phyloP scores from a whole-genome alignment of 1,139 yeast genomes.

The Tardiomyces blankii region DNA sequence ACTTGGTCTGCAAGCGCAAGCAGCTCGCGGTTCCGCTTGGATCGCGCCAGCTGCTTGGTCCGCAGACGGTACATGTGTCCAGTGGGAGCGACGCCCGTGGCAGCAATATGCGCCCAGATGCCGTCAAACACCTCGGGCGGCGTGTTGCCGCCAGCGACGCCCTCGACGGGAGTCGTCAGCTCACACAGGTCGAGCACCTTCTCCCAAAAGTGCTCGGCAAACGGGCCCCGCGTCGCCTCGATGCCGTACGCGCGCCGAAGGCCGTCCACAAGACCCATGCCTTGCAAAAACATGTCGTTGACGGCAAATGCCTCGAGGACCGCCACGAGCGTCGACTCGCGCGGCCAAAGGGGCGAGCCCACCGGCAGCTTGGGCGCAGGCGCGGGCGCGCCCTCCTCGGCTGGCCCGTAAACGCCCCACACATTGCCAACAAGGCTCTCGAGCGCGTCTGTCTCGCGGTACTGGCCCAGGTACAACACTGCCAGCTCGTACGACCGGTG shows the following conservation, averaged over 20 bases:
- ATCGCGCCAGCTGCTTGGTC: background rate
- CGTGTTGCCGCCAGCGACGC: conserved; percentile 9
- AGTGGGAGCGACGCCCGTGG: background rate
- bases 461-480: conserved; percentile 20
- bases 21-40: background rate
- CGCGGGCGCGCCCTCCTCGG: conserved; percentile 1
- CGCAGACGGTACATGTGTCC: background rate
- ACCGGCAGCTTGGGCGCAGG: background rate
- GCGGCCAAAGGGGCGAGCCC: conserved; percentile 17
- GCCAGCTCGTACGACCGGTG: conserved; percentile 19
- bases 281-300: conserved; percentile 18
- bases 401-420: conserved; percentile 18
- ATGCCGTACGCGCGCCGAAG: conserved; percentile 16
- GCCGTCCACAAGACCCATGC: conserved; percentile 15
- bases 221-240: background rate
- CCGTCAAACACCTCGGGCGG: conserved; percentile 13
- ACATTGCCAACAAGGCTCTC: conserved; percentile 15
- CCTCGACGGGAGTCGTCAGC: background rate
- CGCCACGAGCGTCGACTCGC: conserved; percentile 17
- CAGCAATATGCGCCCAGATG: conserved; percentile 11
- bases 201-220: background rate
- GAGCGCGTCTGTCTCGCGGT: conserved; percentile 14
- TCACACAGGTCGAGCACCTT: background rate
- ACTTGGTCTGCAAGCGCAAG: background rate
- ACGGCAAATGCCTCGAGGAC: conserved; percentile 22